Conservation (phyloP, 2,329 filamentous ascomycete species). For the Curvularia eragrostidis region DNA sequence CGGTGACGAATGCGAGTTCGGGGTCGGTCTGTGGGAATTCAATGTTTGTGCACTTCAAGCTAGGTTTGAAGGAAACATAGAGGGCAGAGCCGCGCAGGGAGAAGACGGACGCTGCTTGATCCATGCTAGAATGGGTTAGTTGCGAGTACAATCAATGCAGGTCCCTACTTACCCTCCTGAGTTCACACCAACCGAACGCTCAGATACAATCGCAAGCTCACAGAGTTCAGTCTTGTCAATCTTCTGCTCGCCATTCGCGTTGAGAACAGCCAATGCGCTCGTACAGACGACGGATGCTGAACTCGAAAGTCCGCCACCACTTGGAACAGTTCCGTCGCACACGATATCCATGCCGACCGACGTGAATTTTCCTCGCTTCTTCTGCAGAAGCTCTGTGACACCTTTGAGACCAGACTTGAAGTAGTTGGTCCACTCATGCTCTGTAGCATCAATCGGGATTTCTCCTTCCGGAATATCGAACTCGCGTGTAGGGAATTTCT, state of each 20-base stretch:
- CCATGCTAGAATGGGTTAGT: conserved; percentile 71
- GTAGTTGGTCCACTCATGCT: conserved; percentile 97
- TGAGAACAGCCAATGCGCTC: conserved; percentile 85
- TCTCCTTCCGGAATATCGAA: conserved; percentile 72
- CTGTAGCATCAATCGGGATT: conserved; percentile 76
- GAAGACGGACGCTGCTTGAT: conserved; percentile 95
- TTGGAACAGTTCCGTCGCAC: conserved; percentile 89
- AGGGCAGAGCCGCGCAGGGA: conserved; percentile 84
- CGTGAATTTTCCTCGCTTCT: conserved; percentile 69
- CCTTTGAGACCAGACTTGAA: conserved; percentile 91
- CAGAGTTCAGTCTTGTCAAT: conserved; percentile 92
- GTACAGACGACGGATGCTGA: conserved; percentile 94
- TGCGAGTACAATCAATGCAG: neutral
- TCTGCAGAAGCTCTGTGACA: conserved; percentile 76
- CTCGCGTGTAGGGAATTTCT: conserved; percentile 76
- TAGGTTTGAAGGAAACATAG: conserved; percentile 87
- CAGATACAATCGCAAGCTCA: conserved; percentile 91
- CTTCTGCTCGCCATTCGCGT: conserved; percentile 76
- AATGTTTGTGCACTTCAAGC: conserved; percentile 76
- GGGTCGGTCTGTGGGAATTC: conserved; percentile 81
- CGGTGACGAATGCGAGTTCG: conserved; percentile 89
- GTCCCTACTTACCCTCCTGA: conserved; percentile 75
- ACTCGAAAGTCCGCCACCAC: conserved; percentile 89
- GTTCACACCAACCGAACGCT: conserved; percentile 93
- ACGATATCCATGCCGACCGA: conserved; percentile 84